These are phyloP conservation scores for Metarhizium brunneum DNA, from an alignment of 2,329 filamentous ascomycete genomes.

Conservation along the genomic window DNA sequence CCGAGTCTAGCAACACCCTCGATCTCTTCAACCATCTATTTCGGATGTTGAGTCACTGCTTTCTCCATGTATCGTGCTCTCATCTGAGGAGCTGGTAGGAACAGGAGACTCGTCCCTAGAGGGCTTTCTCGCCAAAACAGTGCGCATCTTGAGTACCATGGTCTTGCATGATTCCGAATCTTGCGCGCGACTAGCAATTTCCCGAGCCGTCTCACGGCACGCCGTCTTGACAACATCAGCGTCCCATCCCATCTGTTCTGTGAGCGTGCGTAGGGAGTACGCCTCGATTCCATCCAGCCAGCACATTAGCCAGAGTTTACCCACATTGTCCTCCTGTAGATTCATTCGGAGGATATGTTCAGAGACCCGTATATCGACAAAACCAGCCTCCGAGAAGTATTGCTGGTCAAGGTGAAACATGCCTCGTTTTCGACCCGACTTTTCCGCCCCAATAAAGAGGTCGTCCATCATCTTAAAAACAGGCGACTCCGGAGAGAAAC, in stretches of 20 bases:
- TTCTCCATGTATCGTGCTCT: not conserved
- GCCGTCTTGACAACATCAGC: slow-evolving; percentile 35
- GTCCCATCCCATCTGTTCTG: slow-evolving; percentile 43
- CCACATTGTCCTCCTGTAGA: slow-evolving; percentile 33
- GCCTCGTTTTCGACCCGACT: slow-evolving; percentile 35
- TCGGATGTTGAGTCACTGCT: not conserved
- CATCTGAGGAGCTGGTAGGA: not conserved
- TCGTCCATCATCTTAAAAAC: slow-evolving; percentile 32
- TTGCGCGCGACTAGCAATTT: slow-evolving; percentile 39
- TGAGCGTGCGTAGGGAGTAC: slow-evolving; percentile 38
- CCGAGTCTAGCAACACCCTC: not conserved
- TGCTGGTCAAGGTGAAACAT: slow-evolving; percentile 35
- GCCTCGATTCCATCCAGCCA: slow-evolving; percentile 43
- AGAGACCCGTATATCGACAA: slow-evolving; percentile 38
- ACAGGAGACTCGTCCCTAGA: not conserved
- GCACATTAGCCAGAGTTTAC: slow-evolving; percentile 45
- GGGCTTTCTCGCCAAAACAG: slow-evolving; percentile 43
- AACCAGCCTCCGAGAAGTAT: slow-evolving; percentile 37
- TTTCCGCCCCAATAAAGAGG: slow-evolving; percentile 31
- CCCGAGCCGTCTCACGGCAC: slow-evolving; percentile 37
- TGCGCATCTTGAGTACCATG: slow-evolving; percentile 37
- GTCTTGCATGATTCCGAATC: slow-evolving; percentile 32
- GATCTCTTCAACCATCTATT: not conserved
- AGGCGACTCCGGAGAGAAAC: slow-evolving; percentile 35
- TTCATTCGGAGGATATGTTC: slow-evolving; percentile 40